Percentiles rank a stretch among this genome's conserved stretches.
These are phyloP conservation scores for Suhomyces bolitotheri DNA, from an alignment of 1,139 yeast species.

Conservation along the genomic window DNA sequence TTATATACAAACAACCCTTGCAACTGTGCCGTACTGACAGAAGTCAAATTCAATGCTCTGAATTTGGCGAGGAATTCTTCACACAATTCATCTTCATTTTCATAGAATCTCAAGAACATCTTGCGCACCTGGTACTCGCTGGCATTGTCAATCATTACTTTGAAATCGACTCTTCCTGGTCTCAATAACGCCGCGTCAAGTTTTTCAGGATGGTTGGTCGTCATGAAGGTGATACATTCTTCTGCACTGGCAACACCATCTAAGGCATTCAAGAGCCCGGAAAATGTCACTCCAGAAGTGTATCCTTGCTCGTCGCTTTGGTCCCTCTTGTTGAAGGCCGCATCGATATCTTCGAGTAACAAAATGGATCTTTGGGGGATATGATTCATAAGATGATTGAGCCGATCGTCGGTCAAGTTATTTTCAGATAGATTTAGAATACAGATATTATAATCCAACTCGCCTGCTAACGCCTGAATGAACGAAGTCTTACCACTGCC, in stretches of 20 bases:
- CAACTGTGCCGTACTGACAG: conserved; percentile 86
- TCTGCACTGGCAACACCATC: conserved; percentile 99
- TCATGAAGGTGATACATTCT: conserved; percentile 95
- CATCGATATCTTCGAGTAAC: conserved; percentile 89
- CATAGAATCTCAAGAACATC: conserved; percentile 90
- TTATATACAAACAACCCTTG: conserved; percentile 95
- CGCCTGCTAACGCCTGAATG: conserved; percentile 96
- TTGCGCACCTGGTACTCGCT: conserved; percentile 71
- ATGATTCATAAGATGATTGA: conserved; percentile 94
- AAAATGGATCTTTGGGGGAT: conserved; percentile 87
- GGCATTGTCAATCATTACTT: conserved; percentile 82
- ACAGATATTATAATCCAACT: conserved; percentile 92
- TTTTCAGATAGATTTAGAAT: conserved; percentile 87
- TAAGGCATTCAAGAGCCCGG: conserved; percentile 87
- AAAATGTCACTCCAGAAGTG: conserved; percentile 86
- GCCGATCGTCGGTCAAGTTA: conserved; percentile 88
- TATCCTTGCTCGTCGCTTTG: conserved; percentile 78
- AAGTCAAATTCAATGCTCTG: conserved; percentile 48
- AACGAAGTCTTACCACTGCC: conserved; percentile 97
- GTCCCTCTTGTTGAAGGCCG: conserved; percentile 84
- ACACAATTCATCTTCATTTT: conserved; percentile 60
- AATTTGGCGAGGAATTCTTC: conserved; percentile 59
- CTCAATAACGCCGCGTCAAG: conserved; percentile 83
- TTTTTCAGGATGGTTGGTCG: conserved; percentile 94
- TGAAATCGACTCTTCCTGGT: conserved; percentile 93